Percentiles rank a stretch among this genome's conserved stretches.
These are phyloP conservation scores for Postia placenta DNA, from an alignment of 768 basidiomycete species.

Conservation along the genomic window DNA sequence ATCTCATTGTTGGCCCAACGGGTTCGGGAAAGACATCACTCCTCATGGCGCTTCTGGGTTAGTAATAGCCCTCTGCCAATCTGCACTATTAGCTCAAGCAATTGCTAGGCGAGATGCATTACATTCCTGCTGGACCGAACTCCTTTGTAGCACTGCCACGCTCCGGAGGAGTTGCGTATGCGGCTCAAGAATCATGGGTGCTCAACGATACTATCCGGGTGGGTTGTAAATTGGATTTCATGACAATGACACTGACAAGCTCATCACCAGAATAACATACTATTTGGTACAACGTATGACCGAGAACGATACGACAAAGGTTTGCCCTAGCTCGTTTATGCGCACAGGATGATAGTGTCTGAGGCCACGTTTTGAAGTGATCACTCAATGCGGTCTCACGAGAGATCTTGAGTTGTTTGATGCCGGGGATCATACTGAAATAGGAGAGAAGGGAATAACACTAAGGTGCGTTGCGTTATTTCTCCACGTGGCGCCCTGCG, in stretches of 20 bases:
- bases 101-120: conserved; percentile 55
- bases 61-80: too few relatives aligned
- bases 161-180: conserved; percentile 64
- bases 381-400: conserved; percentile 34
- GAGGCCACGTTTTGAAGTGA: conserved; percentile 16
- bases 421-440: conserved; percentile 46
- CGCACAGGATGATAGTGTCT: too few relatives aligned
- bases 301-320: conserved; percentile 37
- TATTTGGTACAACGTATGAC: conserved; percentile 41
- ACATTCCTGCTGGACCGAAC: conserved; percentile 38
- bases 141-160: conserved; percentile 71
- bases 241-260: neutral
- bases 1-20: conserved; percentile 55
- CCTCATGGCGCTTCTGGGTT: conserved; percentile 24
- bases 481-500: too few relatives aligned
- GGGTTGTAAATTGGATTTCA: neutral
- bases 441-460: conserved; percentile 53
- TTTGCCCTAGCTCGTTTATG: conserved; percentile 8
- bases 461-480: conserved; percentile 30
- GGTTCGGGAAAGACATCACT: conserved; percentile 54
- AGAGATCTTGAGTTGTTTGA: conserved; percentile 42
- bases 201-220: conserved; percentile 70
- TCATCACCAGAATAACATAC: conserved; percentile 33
- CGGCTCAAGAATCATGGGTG: conserved; percentile 84
- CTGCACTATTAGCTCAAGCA: too few relatives aligned